A percentile compares a stretch with the other conserved stretches of the same genome.
Evolutionary conservation across 257 asterid genomes (phyloP).

Genomic region (Solanum peruvianum): DNA sequence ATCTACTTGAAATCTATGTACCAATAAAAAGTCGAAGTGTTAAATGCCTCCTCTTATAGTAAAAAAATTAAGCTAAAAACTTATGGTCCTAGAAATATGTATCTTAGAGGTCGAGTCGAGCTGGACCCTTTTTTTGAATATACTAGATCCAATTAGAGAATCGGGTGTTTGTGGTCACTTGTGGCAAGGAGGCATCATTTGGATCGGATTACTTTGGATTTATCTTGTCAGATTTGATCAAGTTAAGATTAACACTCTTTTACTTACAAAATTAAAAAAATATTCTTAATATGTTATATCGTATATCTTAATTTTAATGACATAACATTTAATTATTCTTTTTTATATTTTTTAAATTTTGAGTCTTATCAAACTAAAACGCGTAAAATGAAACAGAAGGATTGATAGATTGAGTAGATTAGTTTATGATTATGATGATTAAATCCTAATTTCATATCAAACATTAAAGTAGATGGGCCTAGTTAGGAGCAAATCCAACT

Average conservation of each 20-base stretch:
- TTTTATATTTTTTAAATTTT: no score
- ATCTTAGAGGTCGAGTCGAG: rapidly evolving
- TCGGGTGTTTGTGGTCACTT: background rate
- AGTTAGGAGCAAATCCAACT: background rate
- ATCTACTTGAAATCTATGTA: background rate
- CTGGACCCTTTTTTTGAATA: no score
- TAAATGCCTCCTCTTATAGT: background rate
- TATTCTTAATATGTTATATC: no score
- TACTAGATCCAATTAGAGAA: background rate
- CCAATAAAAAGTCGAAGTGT: background rate
- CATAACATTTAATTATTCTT: no score
- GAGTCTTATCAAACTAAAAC: background rate
- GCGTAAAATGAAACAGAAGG: background rate
- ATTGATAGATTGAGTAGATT: background rate
- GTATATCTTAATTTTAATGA: background rate
- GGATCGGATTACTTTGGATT: background rate
- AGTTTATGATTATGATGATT: background rate
- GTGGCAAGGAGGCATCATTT: rapidly evolving
- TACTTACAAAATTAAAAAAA: no score
- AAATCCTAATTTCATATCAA: background rate
- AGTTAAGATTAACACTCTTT: background rate
- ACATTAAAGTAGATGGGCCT: background rate
- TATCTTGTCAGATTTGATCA: rapidly evolving
- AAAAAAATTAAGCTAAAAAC: background rate
- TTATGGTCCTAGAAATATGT: background rate